Evolutionary conservation across 139 green algal species (phyloP), one percentile per base, ranked within the genome.

Genomic region (Ettlia oleoabundans): DNA sequence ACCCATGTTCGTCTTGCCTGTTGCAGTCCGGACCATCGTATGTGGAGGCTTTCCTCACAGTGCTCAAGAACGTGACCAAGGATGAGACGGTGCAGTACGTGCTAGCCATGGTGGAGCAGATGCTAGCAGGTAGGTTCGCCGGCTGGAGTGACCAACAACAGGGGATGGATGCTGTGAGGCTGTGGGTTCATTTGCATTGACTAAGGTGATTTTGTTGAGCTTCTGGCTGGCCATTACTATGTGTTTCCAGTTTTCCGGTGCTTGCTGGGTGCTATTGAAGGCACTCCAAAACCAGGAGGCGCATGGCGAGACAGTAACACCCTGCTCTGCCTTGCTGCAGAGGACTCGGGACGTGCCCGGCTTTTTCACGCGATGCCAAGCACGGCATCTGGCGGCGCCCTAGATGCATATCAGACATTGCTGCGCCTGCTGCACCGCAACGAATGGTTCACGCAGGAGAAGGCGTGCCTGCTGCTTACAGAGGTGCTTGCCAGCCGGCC

Each of bases 81-180:
- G 93, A 97, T 58, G 94, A 98, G 43, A 96, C 93, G 4, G 93
- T 97, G 78, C 95, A 98, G 81, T 98, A 98, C 76, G 90, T 95
- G 26, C 89, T 98, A 41, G 93, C 95, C 1, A 64, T 97, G 32
- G 81, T 98, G 28, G 89, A 97, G 51, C 87, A 96, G 35, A 92
- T 96, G 84, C 74, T 98, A 43, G 66, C 86, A 88, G 91, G 90
- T 93, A 69, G 1, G 41, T 74, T 41, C 24, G 18, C 3, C 15
- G 22, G 26, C 28, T n/a, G 3, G 61, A 19, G 61, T n/a, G 15
- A 2, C 26, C 18, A n/a, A 4, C 9, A 2, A 21, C 28, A 13
- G 61, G 15, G 18, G 9, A 13, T 67, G 61, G 9, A 67, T 67
- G 24, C 15, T 15, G 24, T 26, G 61, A 22, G 61, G 61, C 61